A percentile compares a stretch with the other conserved stretches of the same genome.
phyloP scores from a whole-genome alignment of 208 protist genomes.

The Zelonia costaricensis region DNA sequence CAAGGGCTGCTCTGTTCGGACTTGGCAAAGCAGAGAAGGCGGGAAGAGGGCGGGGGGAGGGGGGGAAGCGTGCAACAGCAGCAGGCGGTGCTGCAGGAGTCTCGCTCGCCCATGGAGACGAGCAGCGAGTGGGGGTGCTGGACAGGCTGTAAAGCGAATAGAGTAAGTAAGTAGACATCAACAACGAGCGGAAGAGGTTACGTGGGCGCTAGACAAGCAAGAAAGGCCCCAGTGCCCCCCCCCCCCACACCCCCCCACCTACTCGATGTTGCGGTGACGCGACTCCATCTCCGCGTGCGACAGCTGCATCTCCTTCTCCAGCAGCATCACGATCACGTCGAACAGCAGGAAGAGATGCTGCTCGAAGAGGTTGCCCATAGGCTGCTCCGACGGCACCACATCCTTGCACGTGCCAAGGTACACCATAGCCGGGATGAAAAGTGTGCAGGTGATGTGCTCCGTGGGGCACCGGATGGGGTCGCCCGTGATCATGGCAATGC shows the following conservation, averaged over 20 bases:
- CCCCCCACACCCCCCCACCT: background rate
- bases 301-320: conserved; percentile 10
- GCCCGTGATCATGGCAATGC: conserved; percentile 16
- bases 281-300: conserved; percentile 12
- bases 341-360: conserved; percentile 23
- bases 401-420: conserved; percentile 12
- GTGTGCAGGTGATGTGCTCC: conserved; percentile 2
- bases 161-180: no score
- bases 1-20: no score
- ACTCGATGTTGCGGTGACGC: conserved; percentile 7
- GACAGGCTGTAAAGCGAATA: no score
- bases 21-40: no score
- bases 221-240: background rate
- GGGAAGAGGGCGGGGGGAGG: no score
- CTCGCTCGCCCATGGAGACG: no score
- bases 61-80: no score
- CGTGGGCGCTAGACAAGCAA: background rate
- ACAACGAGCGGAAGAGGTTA: background rate
- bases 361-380: conserved; percentile 21
- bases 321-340: conserved; percentile 15
- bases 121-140: no score
- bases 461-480: conserved; percentile 6
- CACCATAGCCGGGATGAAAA: conserved; percentile 18
- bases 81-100: no score
- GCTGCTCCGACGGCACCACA: conserved; percentile 9